Base-by-base conservation (phyloP, 2,329 filamentous ascomycete species). In the Sporothrix inflata region DNA sequence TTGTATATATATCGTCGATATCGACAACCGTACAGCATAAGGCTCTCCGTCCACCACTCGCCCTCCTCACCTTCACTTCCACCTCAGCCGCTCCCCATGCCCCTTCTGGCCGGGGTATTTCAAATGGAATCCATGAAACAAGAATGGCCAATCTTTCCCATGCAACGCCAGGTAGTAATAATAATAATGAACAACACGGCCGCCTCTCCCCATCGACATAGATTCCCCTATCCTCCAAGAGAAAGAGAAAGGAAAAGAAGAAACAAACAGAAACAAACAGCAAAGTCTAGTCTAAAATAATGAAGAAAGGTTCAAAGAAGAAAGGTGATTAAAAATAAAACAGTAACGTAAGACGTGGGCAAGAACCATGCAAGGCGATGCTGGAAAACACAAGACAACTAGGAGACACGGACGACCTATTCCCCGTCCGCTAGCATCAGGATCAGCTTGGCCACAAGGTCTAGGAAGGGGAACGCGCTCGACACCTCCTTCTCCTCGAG, bases 401-500 rank as follows among this genome's bases (percentile, higher is more conserved):
- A 53, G 40, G 63, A 66, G 42, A 24, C 42, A n/a, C 12, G 63
- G 42, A 2, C 8, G n/a, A 49, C 21, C 80, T 82, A 89, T 77
- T 93, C 92, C 72, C 92, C 91, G 79, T 95, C 93, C 12, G 94
- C 94, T 79, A 98, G 85, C 83, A 97, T 94, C 83, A 97, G 94
- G 77, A 98, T 97, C 78, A 98, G 85, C 82, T 91, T 91, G 76
- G 93, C 94, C 40, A 95, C 94, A 81, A 98, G 92, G 82, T 98
- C 95, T 78, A 98, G 86, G 83, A 98, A 98, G 4, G 96, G 95
- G 81, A 97, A 98, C 38, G 96, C 94, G 79, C 93, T 97, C 60
- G 94, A 95, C 75, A 97, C 94, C 78, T 97, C 92, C 86, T 98
- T 98, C 83, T 98, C 94, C 78, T 96, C 94, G 68, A 94, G 84